Evolutionary conservation across 495 filamentous ascomycete species (phyloP), one percentile per base, ranked within the genome.

Genomic region (Platismatia glauca): DNA sequence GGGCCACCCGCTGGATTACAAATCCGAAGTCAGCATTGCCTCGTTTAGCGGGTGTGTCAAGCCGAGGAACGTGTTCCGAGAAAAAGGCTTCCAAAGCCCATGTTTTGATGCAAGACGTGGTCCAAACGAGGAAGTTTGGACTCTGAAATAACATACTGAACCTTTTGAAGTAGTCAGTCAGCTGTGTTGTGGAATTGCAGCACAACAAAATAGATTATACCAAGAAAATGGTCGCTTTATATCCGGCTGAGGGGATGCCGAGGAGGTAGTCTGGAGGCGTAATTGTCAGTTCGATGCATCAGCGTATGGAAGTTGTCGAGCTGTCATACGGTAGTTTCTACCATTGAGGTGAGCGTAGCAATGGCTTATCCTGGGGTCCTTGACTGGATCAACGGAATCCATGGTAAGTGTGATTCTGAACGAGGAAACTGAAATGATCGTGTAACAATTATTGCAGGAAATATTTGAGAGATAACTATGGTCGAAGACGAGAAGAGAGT

Each of bases 181-280:
- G 50, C 50, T 20, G 15, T 33, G 20, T 6, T 11, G 6, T 13
- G 27, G 24, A 18, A 29, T 34, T 34, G 31, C 34, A 55, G 27
- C 38, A 7, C 11, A 15, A 2, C 0, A 11, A 13, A 35, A 41
- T 20, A 35, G 50, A 38, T 56, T 75, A 63, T 66, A 86, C 84
- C 72, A 90, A 79, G 64, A 94, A 80, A 34, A 89, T 79, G 3
- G 88, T 92, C 33, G 74, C 83, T 66, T 70, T 73, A 37, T 74
- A 71, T 39, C 76, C 79, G n/a, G 71, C 69, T 35, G 75, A 69
- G 0, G 87, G 86, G 61, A 81, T 78, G 56, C 81, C 85, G 65
- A 87, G 76, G 38, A 91, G 77, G 69, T 92, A 94, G 68, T 82
- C 79, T 82, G 55, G 22, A 35, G 18, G 12, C 6, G 4, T 20